Evolutionary conservation across 2,329 filamentous ascomycete species (phyloP).

Genomic region (Periconia sp.): DNA sequence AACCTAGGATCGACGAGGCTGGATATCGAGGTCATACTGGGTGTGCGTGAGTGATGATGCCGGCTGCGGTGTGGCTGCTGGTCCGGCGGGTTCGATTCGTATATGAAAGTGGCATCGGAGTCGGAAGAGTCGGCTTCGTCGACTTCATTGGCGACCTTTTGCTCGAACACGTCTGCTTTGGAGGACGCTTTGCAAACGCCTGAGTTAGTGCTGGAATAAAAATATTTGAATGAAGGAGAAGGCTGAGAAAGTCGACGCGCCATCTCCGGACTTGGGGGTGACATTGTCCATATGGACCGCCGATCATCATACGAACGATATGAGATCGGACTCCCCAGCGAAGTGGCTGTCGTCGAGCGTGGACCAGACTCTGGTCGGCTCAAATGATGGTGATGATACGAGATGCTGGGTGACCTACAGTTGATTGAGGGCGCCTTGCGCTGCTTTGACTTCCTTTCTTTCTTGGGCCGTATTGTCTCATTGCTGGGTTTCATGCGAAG

Average conservation of each 20-base stretch:
- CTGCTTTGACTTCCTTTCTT: conserved; percentile 81
- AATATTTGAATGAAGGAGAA: conserved; percentile 38
- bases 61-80: conserved; percentile 68
- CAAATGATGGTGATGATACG: conserved; percentile 38
- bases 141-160: conserved; percentile 92
- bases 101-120: conserved; percentile 98
- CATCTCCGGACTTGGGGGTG: conserved; percentile 36
- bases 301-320: conserved; percentile 38
- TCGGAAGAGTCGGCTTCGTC: conserved; percentile 97
- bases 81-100: conserved; percentile 90
- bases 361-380: conserved; percentile 30
- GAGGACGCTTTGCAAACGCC: conserved; percentile 71
- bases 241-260: conserved; percentile 24
- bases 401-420: conserved; percentile 62
- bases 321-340: conserved; percentile 37
- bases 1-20: conserved; percentile 68
- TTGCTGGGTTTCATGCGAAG: conserved; percentile 86
- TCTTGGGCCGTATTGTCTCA: conserved; percentile 95
- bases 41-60: conserved; percentile 86
- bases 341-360: conserved; percentile 33
- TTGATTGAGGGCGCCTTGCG: conserved; percentile 77
- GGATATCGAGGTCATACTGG: conserved; percentile 82
- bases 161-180: conserved; percentile 98
- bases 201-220: conserved; percentile 44
- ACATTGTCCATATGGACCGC: conserved; percentile 31